phyloP scores from a whole-genome alignment of 2,329 filamentous ascomycete species.

The Penicillium palitans region DNA sequence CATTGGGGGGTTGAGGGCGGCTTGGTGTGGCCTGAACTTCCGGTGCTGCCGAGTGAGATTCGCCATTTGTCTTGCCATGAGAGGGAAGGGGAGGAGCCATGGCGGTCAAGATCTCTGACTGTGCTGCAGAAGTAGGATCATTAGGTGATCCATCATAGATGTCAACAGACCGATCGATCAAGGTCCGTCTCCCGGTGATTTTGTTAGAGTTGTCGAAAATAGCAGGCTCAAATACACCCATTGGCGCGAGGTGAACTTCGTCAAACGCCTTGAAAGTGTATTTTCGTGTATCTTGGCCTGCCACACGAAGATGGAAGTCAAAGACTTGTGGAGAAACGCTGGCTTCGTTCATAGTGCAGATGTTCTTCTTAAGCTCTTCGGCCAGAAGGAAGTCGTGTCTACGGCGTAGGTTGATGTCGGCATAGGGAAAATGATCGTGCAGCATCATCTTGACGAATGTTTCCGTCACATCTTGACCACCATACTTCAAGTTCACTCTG shows the following conservation, averaged over 20 bases:
- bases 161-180: slow-evolving; percentile 87
- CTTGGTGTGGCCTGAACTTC: slow-evolving; percentile 48
- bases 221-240: slow-evolving; percentile 88
- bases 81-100: slow-evolving; percentile 45
- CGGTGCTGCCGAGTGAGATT: slow-evolving; percentile 31
- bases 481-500: slow-evolving; percentile 90
- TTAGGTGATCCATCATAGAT: slow-evolving; percentile 91
- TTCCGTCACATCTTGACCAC: slow-evolving; percentile 88
- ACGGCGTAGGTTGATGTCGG: slow-evolving; percentile 85
- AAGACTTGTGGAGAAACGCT: slow-evolving; percentile 85
- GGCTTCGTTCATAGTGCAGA: slow-evolving; percentile 86
- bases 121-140: slow-evolving; percentile 82
- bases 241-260: slow-evolving; percentile 87
- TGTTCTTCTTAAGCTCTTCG: slow-evolving; percentile 92
- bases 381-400: slow-evolving; percentile 91
- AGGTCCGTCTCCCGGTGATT: slow-evolving; percentile 72
- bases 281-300: slow-evolving; percentile 85
- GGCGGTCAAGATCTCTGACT: slow-evolving; percentile 64
- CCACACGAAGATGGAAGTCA: slow-evolving; percentile 86
- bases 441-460: slow-evolving; percentile 98
- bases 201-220: slow-evolving; percentile 85
- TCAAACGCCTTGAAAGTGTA: slow-evolving; percentile 98
- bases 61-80: slow-evolving; percentile 39
- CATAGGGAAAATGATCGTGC: slow-evolving; percentile 91
- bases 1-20: slow-evolving; percentile 64